A percentile compares a stretch with the other conserved stretches of the same genome.
Evolutionary conservation across 2,329 filamentous ascomycete genomes (phyloP).

Genomic region (Colletotrichum aenigma): DNA sequence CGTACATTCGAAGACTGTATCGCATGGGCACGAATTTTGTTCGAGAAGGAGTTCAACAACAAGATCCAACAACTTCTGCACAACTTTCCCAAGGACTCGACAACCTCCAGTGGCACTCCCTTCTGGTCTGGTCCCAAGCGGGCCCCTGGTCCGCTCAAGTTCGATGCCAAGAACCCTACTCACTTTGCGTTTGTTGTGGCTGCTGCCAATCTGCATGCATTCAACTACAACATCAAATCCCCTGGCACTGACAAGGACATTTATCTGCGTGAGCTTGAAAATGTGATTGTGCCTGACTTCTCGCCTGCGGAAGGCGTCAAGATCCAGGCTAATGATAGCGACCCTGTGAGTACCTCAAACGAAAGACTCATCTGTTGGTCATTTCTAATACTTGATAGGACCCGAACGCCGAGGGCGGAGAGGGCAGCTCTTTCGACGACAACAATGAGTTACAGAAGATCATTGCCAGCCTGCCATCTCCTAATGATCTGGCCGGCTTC

Average conservation of each 20-base stretch:
- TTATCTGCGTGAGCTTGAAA: slow-evolving; percentile 81
- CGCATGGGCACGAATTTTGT: slow-evolving; percentile 90
- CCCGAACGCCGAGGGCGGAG: slow-evolving; percentile 70
- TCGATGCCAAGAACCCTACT: slow-evolving; percentile 81
- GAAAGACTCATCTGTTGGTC: not conserved
- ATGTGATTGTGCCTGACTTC: slow-evolving; percentile 96
- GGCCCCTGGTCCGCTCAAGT: slow-evolving; percentile 88
- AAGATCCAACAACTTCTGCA: slow-evolving; percentile 93
- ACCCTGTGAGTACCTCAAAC: slow-evolving; percentile 65
- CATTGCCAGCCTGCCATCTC: slow-evolving; percentile 72
- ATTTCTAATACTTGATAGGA: slow-evolving; percentile 55
- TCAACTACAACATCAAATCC: slow-evolving; percentile 97
- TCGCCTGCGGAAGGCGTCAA: slow-evolving; percentile 88
- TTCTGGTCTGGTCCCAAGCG: slow-evolving; percentile 99
- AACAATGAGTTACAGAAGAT: slow-evolving; percentile 77
- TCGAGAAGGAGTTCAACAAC: slow-evolving; percentile 97
- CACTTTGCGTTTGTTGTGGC: slow-evolving; percentile 89
- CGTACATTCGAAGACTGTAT: slow-evolving; percentile 95
- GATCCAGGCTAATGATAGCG: slow-evolving; percentile 95
- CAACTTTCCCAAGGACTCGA: slow-evolving; percentile 96
- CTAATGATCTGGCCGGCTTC: slow-evolving; percentile 84
- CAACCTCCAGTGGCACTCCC: slow-evolving; percentile 83
- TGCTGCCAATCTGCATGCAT: slow-evolving; percentile 90
- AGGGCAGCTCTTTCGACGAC: slow-evolving; percentile 65
- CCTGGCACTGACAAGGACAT: slow-evolving; percentile 72